A percentile compares a stretch with the other conserved stretches of the same genome.
phyloP scores from a whole-genome alignment of 495 filamentous ascomycete species.

The Hypoxylon fuscum region DNA sequence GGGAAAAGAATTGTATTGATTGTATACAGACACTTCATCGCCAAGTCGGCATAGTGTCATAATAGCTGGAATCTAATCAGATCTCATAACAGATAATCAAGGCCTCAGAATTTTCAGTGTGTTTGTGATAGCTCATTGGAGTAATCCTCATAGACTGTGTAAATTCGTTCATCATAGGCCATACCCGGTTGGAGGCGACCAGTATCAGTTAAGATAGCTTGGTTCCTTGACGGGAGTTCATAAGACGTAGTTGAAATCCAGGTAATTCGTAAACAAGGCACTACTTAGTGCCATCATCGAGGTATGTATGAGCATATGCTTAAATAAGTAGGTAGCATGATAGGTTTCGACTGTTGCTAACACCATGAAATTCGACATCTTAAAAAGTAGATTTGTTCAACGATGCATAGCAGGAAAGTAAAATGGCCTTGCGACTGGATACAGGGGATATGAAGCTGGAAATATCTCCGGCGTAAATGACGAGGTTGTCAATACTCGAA shows the following conservation, averaged over 20 bases:
- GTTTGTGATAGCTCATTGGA: slow-evolving; percentile 43
- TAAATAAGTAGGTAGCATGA: neutral
- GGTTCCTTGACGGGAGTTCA: neutral
- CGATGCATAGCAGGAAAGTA: no score
- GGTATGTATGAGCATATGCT: neutral
- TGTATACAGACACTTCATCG: neutral
- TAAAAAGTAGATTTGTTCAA: neutral
- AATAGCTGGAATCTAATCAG: slow-evolving; percentile 9
- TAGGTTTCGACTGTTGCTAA: no score
- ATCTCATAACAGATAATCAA: slow-evolving; percentile 10
- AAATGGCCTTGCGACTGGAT: no score
- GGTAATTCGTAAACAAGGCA: neutral
- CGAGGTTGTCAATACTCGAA: neutral
- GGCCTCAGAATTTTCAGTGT: slow-evolving; percentile 53
- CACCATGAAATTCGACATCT: neutral
- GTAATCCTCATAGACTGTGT: slow-evolving; percentile 45
- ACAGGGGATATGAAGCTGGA: neutral
- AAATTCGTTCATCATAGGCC: slow-evolving; percentile 47
- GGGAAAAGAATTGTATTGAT: slow-evolving; percentile 9
- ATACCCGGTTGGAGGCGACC: slow-evolving; percentile 4
- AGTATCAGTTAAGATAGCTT: neutral
- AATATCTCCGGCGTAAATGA: neutral
- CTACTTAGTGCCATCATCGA: slow-evolving; percentile 4
- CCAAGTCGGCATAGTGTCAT: neutral
- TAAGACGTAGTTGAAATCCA: no score